phyloP scores from a whole-genome alignment of 1,139 yeast species.

The Saccharomyces hybrid region DNA sequence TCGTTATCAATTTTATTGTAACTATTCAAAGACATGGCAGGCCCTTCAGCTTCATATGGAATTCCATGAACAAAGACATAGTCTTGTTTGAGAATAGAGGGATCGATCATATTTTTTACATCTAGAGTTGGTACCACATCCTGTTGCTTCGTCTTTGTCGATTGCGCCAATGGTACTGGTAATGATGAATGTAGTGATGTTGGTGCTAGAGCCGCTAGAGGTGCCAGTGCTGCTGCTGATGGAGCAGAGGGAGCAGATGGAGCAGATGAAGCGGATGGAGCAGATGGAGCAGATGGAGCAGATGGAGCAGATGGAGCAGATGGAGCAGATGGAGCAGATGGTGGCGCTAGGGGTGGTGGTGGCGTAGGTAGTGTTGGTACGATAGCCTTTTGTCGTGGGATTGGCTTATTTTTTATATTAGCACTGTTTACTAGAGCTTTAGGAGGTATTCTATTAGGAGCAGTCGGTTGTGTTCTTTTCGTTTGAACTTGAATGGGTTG shows the following conservation, averaged over 20 bases:
- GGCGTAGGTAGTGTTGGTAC: not conserved
- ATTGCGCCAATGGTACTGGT: not conserved
- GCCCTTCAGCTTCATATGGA: conserved; percentile 20
- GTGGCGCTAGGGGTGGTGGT: not conserved
- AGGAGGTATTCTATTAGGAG: not conserved
- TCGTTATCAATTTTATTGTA: conserved; percentile 25
- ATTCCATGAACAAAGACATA: conserved; percentile 23
- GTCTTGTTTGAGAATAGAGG: conserved; percentile 22
- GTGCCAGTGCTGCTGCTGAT: no score
- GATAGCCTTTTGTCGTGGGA: not conserved
- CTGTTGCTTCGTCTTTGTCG: not conserved
- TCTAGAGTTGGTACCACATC: not conserved
- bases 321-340: no score
- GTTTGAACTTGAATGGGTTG: not conserved
- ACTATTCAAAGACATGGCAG: conserved; percentile 20
- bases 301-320: no score
- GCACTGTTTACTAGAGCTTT: not conserved
- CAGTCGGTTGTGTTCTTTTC: not conserved
- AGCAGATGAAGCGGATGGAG: no score
- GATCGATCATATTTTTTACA: not conserved
- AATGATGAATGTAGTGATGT: not conserved
- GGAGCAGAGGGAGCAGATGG: no score
- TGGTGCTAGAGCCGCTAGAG: not conserved
- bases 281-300: no score
- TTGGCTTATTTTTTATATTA: not conserved